Base-by-base conservation (phyloP, 2,329 filamentous ascomycete species). In the Xylariaceae sp. region DNA sequence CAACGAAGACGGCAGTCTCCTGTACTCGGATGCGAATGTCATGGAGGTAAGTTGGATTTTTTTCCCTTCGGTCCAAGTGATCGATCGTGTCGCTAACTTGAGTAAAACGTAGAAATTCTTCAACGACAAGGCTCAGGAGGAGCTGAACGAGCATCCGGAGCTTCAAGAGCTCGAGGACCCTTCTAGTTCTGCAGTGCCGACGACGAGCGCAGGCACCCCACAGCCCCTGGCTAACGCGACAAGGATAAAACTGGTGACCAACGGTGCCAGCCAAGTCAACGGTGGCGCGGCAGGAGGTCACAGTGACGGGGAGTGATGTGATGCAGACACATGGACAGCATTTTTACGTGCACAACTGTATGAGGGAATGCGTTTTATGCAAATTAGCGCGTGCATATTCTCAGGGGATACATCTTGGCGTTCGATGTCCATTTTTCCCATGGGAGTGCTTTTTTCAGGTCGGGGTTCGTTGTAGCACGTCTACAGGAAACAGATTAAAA, bases 1-100 rank as follows among this genome's bases (percentile, higher is more conserved):
- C 71, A 98, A 98, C 57, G 94, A 98, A 64, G 92, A 97, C 59
- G 85, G 83, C 41, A 96, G 89, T 63, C 71, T 94, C 54, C 75
- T 98, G 38, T 97, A 89, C 67, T 77, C 86, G 56, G 92, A 98
- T 70, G 90, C 90, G 34, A 89, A 89, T 62, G 73, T 84, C 38
- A 96, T 98, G 64, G 86, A 95, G 75, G 88, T 94, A 69, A 69
- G 81, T 67, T 29, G 40, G 31, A 28, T 27, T 4, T 9, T 27
- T 26, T n/a, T n/a, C n/a, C n/a, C n/a, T n/a, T 21, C 3, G 4
- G 14, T 33, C 31, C 13, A 18, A n/a, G 13, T 9, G 13, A 5
- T 7, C 7, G 14, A 4, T 13, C 11, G 36, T 26, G 40, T 62
- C 71, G 58, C 73, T 62, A 41, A 41, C 21, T n/a, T n/a, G n/a